Base-by-base conservation (phyloP, 495 filamentous ascomycete species). In the Penicillium turbatum region DNA sequence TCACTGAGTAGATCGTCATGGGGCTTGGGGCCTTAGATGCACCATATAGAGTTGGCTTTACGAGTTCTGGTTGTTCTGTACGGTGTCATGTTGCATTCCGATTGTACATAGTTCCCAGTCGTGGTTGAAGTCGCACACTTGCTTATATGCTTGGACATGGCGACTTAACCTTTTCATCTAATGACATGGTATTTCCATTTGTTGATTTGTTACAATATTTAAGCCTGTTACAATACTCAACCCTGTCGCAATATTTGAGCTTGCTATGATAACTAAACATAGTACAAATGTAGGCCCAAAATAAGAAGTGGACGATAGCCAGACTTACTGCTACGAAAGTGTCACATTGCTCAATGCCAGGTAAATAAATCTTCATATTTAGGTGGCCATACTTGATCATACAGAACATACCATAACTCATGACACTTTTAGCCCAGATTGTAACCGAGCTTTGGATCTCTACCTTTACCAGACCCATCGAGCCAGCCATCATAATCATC, bases 361-460 rank as follows among this genome's bases (percentile, higher is more conserved):
- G 27, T 12, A 24, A 29, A 38, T 12, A 24, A 29, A 38, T 53
- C 48, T 43, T 3, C 12, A 45, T 27, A 45, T 38, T 48, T 48
- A 42, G 54, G 52, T 56, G 44, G 48, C 54, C 54, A 57, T 46
- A 60, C 56, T 58, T 49, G 52, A 61, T 60, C 51, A 54, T 65
- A 62, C 57, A 63, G 55, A 51, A 57, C 60, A 61, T 59, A 61
- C 58, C 58, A 66, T 64, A 61, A 65, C 49, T 66, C 61, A 59
- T 64, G 53, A 66, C 61, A 61, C 55, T 66, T 65, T 66, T 66
- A 38, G 58, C 50, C 54, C 62, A 51, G 57, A 53, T 61, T 44
- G 38, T 43, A 37, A 39, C 51, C 52, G 55, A 59, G 60, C 51
- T 52, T 35, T 49, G 44, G 51, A 58, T 58, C 57, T 55, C 57